Conservation (phyloP, 2,329 filamentous ascomycete genomes). For the Diaporthe citriasiana region DNA sequence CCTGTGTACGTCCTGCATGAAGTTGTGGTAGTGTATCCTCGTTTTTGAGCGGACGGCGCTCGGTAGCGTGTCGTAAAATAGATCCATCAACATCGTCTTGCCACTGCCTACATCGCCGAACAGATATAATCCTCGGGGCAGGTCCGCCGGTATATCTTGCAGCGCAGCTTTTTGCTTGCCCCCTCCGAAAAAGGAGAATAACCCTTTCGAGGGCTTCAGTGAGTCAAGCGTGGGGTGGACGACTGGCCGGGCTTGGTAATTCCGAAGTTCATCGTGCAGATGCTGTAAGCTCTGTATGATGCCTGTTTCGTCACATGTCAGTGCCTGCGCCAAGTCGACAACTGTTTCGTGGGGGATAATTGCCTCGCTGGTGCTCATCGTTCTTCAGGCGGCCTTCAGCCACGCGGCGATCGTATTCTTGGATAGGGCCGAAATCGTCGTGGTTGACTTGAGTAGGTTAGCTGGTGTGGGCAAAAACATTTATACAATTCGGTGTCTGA, state of each 20-base stretch:
- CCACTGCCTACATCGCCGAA: conserved; percentile 97
- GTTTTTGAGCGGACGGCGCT: conserved; percentile 84
- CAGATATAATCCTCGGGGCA: conserved; percentile 93
- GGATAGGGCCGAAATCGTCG: conserved; percentile 76
- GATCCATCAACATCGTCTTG: conserved; percentile 99
- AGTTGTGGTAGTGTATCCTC: conserved; percentile 98
- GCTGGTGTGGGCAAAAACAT: not conserved
- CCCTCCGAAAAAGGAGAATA: conserved; percentile 75
- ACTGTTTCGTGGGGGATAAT: conserved; percentile 43
- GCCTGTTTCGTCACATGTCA: conserved; percentile 61
- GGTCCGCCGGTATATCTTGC: conserved; percentile 73
- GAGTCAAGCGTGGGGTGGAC: conserved; percentile 83
- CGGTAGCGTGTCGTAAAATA: conserved; percentile 95
- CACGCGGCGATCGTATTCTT: conserved; percentile 90
- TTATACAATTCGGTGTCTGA: not conserved
- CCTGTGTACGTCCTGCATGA: conserved; percentile 98
- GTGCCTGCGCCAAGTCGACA: conserved; percentile 20
- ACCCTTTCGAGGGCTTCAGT: conserved; percentile 68
- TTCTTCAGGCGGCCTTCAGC: conserved; percentile 80
- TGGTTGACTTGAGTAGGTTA: conserved; percentile 45
- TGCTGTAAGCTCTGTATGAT: conserved; percentile 92
- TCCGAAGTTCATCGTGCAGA: conserved; percentile 84
- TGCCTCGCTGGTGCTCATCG: conserved; percentile 92
- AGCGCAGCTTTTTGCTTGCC: conserved; percentile 57
- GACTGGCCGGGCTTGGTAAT: conserved; percentile 81